phyloP scores from a whole-genome alignment of 2,329 filamentous ascomycete genomes.

The Cladosporium sp. region DNA sequence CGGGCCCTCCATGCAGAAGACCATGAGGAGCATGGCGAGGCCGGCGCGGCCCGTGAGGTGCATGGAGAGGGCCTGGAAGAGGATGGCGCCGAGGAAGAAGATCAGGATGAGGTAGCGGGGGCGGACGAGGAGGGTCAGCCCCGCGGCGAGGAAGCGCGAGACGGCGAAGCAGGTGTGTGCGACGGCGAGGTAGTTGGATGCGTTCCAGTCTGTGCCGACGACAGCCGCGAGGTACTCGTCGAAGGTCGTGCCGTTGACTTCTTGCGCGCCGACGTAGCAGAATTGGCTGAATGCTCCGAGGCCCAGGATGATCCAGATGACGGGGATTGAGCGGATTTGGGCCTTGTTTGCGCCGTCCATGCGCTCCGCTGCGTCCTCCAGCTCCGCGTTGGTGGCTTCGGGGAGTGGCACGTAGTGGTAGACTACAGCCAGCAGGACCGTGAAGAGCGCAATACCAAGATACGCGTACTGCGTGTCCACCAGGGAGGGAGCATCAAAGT shows the following conservation, averaged over 20 bases:
- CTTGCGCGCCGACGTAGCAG: conserved; percentile 57
- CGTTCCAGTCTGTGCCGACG: conserved; percentile 30
- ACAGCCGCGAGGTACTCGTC: conserved; percentile 38
- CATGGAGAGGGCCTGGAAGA: conserved; percentile 49
- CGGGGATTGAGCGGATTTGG: conserved; percentile 39
- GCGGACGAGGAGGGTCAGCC: conserved; percentile 48
- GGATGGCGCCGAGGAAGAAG: conserved; percentile 48
- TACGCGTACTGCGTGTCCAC: conserved; percentile 61
- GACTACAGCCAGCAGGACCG: conserved; percentile 50
- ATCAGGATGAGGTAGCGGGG: conserved; percentile 52
- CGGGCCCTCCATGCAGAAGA: conserved; percentile 56
- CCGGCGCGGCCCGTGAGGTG: conserved; percentile 39
- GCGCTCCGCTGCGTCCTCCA: conserved; percentile 50
- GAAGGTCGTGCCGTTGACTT: conserved; percentile 48
- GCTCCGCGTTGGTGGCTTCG: conserved; percentile 55
- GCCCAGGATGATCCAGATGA: conserved; percentile 52
- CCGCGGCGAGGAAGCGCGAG: conserved; percentile 52
- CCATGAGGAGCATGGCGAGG: conserved; percentile 44
- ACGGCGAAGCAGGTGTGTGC: conserved; percentile 53
- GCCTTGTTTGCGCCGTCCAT: conserved; percentile 44
- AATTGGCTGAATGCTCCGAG: conserved; percentile 51
- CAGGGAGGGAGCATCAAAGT: conserved; percentile 44
- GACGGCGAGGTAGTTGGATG: conserved; percentile 43
- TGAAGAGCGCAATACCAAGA: conserved; percentile 56
- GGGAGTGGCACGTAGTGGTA: conserved; percentile 59